Conservation (phyloP, 768 basidiomycete species). For the Lentinula edodes region DNA sequence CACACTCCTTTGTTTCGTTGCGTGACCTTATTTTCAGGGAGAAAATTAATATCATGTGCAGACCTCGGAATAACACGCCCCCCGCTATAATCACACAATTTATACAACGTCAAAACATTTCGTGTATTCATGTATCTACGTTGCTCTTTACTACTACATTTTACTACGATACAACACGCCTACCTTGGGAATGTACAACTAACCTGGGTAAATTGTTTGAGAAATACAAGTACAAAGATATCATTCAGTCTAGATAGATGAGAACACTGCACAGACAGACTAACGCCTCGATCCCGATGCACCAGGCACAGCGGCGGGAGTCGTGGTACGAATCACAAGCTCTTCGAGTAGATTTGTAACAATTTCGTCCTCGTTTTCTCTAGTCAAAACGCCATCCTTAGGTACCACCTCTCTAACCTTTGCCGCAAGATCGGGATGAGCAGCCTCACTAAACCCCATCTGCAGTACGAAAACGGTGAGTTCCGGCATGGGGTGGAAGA, state of each 20-base stretch:
- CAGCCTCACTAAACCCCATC: constrained; percentile 71
- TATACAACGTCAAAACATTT: constrained; percentile 1
- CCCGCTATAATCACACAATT: not conserved
- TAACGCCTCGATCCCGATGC: constrained; percentile 21
- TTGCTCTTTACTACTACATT: not conserved
- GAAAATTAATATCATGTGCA: no score
- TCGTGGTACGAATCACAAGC: constrained; percentile 38
- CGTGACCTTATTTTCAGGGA: not conserved
- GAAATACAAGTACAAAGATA: not conserved
- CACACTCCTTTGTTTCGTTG: not conserved
- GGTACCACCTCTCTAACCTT: constrained; percentile 50
- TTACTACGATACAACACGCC: not conserved
- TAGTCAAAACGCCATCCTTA: constrained; percentile 33
- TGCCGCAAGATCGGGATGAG: constrained; percentile 44
- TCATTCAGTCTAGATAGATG: not conserved
- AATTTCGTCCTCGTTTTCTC: constrained; percentile 60
- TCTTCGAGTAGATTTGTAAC: constrained; percentile 59
- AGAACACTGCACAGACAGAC: not conserved
- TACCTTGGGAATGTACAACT: constrained; percentile 1
- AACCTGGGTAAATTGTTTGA: not conserved
- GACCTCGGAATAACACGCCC: not conserved
- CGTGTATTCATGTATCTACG: constrained; percentile 5
- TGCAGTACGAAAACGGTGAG: constrained; percentile 18
- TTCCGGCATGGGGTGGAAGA: not conserved
- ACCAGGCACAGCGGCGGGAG: constrained; percentile 16